These are phyloP conservation scores for Selaginella tamariscina DNA, from an alignment of 75 land plant genomes.

Conservation along the genomic window DNA sequence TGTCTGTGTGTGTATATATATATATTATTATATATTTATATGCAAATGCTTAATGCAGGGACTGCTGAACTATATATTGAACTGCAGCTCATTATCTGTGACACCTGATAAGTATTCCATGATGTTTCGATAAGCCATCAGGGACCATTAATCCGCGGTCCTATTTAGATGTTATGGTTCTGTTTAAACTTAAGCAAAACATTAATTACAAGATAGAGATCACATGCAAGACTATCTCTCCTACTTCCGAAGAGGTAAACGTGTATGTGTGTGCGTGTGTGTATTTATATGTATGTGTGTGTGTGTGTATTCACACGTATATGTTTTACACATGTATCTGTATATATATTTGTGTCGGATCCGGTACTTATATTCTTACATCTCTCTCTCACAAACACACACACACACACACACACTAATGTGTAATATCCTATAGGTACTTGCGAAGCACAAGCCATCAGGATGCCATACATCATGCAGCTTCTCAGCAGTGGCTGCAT, in stretches of 20 bases:
- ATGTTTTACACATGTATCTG: no score
- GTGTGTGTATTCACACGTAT: no score
- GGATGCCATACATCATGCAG: not conserved
- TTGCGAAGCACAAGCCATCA: not conserved
- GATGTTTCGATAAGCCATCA: slow-evolving; percentile 17
- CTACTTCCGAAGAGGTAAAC: not conserved
- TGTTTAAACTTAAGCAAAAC: slow-evolving; percentile 17
- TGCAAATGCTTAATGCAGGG: no score
- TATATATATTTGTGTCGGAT: no score
- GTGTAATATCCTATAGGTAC: no score
- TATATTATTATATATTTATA: no score
- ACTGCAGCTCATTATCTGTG: not conserved
- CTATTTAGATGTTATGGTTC: slow-evolving; percentile 12
- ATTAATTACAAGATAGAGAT: slow-evolving; percentile 16
- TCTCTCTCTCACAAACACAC: no score
- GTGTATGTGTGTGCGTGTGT: no score
- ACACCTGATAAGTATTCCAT: slow-evolving; percentile 12
- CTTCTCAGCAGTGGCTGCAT: not conserved
- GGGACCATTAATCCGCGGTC: slow-evolving; percentile 20
- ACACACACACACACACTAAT: no score
- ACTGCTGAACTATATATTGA: slow-evolving; percentile 18
- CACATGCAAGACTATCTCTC: slow-evolving; percentile 20
- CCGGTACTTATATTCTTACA: no score
- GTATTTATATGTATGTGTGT: no score
- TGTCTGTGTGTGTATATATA: no score